phyloP scores from a whole-genome alignment of 1,284 basidiomycete species.

The Cryptococcus hybrid region DNA sequence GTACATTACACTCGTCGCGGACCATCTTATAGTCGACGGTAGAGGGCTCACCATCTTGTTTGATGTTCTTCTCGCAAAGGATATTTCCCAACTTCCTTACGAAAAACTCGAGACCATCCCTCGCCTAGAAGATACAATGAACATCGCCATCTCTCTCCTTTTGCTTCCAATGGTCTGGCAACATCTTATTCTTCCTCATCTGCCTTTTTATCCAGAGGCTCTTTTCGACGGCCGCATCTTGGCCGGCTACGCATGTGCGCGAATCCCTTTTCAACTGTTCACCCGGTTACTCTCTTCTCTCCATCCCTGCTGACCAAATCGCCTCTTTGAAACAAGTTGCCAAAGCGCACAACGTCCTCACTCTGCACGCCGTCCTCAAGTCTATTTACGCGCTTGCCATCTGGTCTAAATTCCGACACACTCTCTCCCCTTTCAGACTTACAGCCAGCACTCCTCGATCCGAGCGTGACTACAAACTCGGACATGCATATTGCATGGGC shows the following conservation, averaged over 20 bases:
- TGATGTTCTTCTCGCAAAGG: slow-evolving; percentile 13
- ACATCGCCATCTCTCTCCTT: slow-evolving; percentile 12
- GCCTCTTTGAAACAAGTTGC: slow-evolving; percentile 18
- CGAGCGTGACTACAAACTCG: slow-evolving; percentile 20
- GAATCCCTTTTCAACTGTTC: slow-evolving; percentile 8
- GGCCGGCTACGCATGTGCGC: slow-evolving; percentile 23
- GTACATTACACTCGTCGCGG: slow-evolving; percentile 9
- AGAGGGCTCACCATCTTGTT: slow-evolving; percentile 16
- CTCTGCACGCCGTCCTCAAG: slow-evolving; percentile 37
- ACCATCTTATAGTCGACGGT: slow-evolving; percentile 19
- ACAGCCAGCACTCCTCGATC: slow-evolving; percentile 20
- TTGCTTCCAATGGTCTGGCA: slow-evolving; percentile 25
- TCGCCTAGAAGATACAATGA: slow-evolving; percentile 24
- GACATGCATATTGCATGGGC: slow-evolving; percentile 27
- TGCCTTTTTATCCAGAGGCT: slow-evolving; percentile 32
- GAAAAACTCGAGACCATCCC: slow-evolving; percentile 12
- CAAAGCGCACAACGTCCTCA: slow-evolving; percentile 22
- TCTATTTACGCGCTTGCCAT: slow-evolving; percentile 26
- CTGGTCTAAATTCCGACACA: slow-evolving; percentile 18
- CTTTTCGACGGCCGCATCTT: slow-evolving; percentile 17
- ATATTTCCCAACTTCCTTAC: slow-evolving; percentile 18
- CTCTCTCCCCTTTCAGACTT: slow-evolving; percentile 8
- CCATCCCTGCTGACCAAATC: slow-evolving; percentile 14
- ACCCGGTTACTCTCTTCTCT: slow-evolving; percentile 13
- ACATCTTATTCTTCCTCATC: slow-evolving; percentile 31